Conservation (phyloP, 805 yeast species). For the Cyberlindnera misumaiensis region DNA sequence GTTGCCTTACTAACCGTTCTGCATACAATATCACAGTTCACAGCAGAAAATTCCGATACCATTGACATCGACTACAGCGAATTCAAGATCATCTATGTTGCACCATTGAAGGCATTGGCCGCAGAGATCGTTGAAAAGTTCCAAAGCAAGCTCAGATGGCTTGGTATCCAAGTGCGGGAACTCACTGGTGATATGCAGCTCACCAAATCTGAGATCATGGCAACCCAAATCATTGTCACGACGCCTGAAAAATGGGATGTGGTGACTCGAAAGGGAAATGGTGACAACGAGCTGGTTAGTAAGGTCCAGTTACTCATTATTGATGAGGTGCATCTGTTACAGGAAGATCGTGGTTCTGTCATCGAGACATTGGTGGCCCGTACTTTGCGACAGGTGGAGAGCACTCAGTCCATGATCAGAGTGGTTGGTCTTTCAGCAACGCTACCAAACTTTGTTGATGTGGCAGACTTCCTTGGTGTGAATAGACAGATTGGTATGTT, state of each 20-base stretch:
- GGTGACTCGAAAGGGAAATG: conserved; percentile 87
- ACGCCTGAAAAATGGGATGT: conserved; percentile 99
- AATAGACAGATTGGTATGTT: conserved; percentile 89
- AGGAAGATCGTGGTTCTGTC: conserved; percentile 97
- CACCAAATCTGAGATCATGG: conserved; percentile 68
- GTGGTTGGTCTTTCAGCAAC: conserved; percentile 95
- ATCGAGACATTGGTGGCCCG: conserved; percentile 93
- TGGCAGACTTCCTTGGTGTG: conserved; percentile 90
- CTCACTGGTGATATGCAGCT: conserved; percentile 95
- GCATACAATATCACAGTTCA: conserved; percentile 70
- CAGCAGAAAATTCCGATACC: conserved; percentile 45
- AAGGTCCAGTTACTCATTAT: conserved; percentile 83
- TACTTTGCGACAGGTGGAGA: conserved; percentile 90
- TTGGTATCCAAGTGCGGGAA: conserved; percentile 82
- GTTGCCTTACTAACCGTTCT: conserved; percentile 79
- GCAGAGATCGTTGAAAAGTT: conserved; percentile 95
- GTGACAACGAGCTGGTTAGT: conserved; percentile 77
- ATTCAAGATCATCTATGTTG: conserved; percentile 87
- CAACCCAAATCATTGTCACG: conserved; percentile 84
- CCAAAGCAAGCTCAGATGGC: conserved; percentile 68
- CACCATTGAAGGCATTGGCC: conserved; percentile 90
- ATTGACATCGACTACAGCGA: conserved; percentile 70
- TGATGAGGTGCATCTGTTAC: conserved; percentile 94
- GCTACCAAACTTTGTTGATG: conserved; percentile 84
- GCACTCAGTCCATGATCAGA: conserved; percentile 87